Percentiles rank a stretch among this genome's conserved stretches.
Evolutionary conservation across 352 stramenopile species (phyloP).

Genomic region (Phytophthora pistaciae): DNA sequence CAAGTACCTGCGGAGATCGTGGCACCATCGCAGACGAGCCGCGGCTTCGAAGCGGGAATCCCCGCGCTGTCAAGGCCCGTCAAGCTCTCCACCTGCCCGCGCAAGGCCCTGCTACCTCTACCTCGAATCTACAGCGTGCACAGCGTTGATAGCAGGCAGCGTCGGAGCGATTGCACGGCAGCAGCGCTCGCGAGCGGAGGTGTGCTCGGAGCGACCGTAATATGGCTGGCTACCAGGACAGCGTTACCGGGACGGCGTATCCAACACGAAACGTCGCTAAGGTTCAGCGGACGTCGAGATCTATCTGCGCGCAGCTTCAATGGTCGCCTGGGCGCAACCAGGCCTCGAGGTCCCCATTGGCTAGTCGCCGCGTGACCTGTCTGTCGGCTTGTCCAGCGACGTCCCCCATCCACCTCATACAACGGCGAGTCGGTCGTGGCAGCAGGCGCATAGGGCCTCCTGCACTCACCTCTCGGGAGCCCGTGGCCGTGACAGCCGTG

Average conservation of each 20-base stretch:
- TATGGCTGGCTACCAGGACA: background rate
- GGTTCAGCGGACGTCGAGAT: conserved; percentile 4
- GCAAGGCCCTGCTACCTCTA: background rate
- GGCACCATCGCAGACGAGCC: background rate
- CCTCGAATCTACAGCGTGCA: no score
- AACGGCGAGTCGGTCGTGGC: background rate
- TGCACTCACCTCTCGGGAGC: background rate
- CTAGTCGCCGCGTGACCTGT: no score
- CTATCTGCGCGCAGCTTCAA: background rate
- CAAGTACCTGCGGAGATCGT: background rate
- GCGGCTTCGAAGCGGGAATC: background rate
- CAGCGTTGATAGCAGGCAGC: background rate
- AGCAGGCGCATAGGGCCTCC: conserved; percentile 6
- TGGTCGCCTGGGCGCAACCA: background rate
- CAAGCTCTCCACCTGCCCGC: background rate
- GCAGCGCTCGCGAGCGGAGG: background rate
- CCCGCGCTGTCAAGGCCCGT: conserved; percentile 3
- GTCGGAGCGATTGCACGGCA: background rate
- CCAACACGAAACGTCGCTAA: background rate
- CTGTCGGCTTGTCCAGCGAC: background rate
- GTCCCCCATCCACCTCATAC: background rate
- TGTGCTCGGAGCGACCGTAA: background rate
- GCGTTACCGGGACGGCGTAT: background rate
- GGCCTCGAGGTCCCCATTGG: no score
- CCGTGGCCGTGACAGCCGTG: background rate